phyloP scores from a whole-genome alignment of 768 basidiomycete species.

The Pulveroboletus ravenelii region DNA sequence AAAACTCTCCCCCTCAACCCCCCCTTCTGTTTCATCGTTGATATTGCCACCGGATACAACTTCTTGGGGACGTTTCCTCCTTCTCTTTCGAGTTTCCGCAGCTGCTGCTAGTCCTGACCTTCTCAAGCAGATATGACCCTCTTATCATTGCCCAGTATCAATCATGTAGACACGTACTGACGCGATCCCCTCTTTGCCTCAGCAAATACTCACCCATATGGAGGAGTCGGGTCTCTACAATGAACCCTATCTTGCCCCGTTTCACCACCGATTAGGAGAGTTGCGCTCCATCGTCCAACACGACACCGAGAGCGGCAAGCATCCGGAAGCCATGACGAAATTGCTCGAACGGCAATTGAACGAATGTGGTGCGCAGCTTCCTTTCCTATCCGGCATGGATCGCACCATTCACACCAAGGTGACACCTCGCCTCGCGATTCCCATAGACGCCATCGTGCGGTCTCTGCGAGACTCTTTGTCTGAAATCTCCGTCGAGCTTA shows the following conservation, averaged over 20 bases:
- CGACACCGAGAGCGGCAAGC: constrained; percentile 76
- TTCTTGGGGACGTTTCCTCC: constrained; percentile 2
- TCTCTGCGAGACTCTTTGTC: constrained; percentile 81
- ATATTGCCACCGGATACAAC: neutral
- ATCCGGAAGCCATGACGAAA: constrained; percentile 82
- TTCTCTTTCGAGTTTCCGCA: constrained; percentile 8
- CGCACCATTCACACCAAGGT: neutral
- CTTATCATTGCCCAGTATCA: constrained; percentile 18
- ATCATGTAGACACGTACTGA: constrained; percentile 26
- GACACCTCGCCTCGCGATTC: neutral
- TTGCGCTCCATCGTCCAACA: constrained; percentile 82
- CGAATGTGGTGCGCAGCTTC: constrained; percentile 70
- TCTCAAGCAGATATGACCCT: constrained; percentile 21
- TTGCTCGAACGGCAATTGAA: constrained; percentile 87
- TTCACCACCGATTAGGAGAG: constrained; percentile 74
- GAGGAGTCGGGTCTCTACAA: constrained; percentile 95
- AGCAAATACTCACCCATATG: constrained; percentile 96
- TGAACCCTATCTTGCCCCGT: constrained; percentile 84
- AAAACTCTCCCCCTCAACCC: neutral
- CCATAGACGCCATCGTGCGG: constrained; percentile 66
- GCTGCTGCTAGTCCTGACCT: constrained; percentile 22
- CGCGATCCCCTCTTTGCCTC: constrained; percentile 20
- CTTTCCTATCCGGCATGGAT: constrained; percentile 4
- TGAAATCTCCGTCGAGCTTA: constrained; percentile 83
- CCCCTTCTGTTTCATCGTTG: constrained; percentile 6